phyloP scores from a whole-genome alignment of 2,329 filamentous ascomycete species.

The Colletotrichum eremochloae region DNA sequence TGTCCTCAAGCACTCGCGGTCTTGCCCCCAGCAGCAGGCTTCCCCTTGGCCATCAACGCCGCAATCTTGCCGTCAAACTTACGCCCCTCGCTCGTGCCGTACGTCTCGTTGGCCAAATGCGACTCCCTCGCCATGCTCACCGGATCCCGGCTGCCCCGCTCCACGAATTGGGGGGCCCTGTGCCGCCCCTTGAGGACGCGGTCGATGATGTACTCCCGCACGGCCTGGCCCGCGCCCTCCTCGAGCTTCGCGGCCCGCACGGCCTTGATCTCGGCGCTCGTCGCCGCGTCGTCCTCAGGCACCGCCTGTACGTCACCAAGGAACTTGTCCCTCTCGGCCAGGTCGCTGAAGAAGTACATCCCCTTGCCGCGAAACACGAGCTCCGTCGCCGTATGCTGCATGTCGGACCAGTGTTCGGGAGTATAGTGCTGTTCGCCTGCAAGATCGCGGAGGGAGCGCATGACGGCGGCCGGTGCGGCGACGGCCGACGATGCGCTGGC shows the following conservation, averaged over 20 bases:
- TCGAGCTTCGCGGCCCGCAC: slow-evolving; percentile 49
- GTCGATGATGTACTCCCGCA: slow-evolving; percentile 51
- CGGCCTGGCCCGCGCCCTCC: slow-evolving; percentile 50
- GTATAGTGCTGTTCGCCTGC: slow-evolving; percentile 47
- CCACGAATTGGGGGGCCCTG: slow-evolving; percentile 51
- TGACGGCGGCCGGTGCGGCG: slow-evolving; percentile 48
- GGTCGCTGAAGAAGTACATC: slow-evolving; percentile 43
- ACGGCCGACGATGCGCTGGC: slow-evolving; percentile 45
- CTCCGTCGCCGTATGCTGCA: slow-evolving; percentile 8
- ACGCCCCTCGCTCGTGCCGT: slow-evolving; percentile 50
- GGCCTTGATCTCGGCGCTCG: slow-evolving; percentile 29
- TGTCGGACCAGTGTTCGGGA: slow-evolving; percentile 4
- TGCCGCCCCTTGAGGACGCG: slow-evolving; percentile 54
- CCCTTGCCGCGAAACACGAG: not conserved
- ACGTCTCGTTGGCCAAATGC: slow-evolving; percentile 56
- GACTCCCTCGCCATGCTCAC: slow-evolving; percentile 52
- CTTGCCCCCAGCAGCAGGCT: slow-evolving; percentile 43
- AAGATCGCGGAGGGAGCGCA: slow-evolving; percentile 53
- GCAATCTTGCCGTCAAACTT: slow-evolving; percentile 57
- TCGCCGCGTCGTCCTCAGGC: slow-evolving; percentile 25
- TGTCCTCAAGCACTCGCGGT: slow-evolving; percentile 44
- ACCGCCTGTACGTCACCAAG: slow-evolving; percentile 40
- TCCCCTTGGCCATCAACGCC: slow-evolving; percentile 47
- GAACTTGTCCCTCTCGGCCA: slow-evolving; percentile 44
- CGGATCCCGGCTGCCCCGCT: slow-evolving; percentile 45